phyloP scores from a whole-genome alignment of 2,329 filamentous ascomycete genomes.

The Chaetothyriales sp. region DNA sequence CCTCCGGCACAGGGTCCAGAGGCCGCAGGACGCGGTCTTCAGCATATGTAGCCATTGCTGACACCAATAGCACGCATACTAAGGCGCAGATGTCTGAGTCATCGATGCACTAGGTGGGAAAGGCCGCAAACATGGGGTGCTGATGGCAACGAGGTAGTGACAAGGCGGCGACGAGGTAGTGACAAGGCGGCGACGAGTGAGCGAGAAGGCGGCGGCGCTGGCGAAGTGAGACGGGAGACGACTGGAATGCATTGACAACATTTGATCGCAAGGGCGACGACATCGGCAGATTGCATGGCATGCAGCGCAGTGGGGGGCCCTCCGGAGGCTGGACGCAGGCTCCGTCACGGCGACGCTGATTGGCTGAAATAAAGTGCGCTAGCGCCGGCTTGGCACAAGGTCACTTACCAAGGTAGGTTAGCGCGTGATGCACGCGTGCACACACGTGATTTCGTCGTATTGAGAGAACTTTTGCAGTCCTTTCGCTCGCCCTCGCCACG shows the following conservation, averaged over 20 bases:
- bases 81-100: not conserved
- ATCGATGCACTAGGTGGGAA: not conserved
- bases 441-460: not conserved
- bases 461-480: not conserved
- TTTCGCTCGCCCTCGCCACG: not conserved
- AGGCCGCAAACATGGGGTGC: not conserved
- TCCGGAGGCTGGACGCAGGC: not conserved
- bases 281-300: not conserved
- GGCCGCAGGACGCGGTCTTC: slow-evolving; percentile 32
- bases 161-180: not conserved
- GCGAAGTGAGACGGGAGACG: not conserved
- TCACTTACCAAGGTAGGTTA: too few species aligned
- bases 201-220: not conserved
- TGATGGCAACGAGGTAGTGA: not conserved
- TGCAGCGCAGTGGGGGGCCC: not conserved
- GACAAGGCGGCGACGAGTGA: not conserved
- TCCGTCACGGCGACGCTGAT: not conserved
- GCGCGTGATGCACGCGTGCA: not conserved
- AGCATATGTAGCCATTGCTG: slow-evolving; percentile 15
- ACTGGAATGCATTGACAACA: not conserved
- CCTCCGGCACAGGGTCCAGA: slow-evolving; percentile 30
- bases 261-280: not conserved
- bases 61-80: not conserved
- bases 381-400: too few species aligned
- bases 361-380: not conserved